Base-by-base conservation (phyloP, 495 filamentous ascomycete species). In the Talaromyces trachyspermus region DNA sequence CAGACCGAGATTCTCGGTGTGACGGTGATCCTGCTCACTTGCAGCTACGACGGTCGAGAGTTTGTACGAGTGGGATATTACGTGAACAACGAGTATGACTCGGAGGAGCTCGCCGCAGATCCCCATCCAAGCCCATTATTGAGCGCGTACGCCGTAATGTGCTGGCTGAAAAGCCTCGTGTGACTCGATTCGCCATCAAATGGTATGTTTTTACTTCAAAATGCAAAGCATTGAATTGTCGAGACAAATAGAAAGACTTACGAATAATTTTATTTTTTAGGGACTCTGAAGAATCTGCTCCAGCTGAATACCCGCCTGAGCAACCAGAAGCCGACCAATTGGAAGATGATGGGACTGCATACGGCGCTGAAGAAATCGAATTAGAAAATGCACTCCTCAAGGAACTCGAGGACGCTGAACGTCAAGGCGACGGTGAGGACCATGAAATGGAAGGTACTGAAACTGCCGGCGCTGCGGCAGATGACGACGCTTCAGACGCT, bases 21-120 rank as follows among this genome's bases (percentile, higher is more conserved):
- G 26, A 98, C 92, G 26, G 92, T 98, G 49, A 90, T 98, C 53
- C 83, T 98, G 32, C 81, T 98, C 50, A 92, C 88, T 42, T 96
- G 94, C 71, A 87, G 88, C 66, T 98, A 98, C 69, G 92, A 97
- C 57, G 82, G 85, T 46, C 78, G 92, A 56, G 92, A 98, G 64
- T 98, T 98, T 56, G 92, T 98, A 30, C 90, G 92, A 55, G 92
- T 98, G 18, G 92, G 92, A 32, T 98, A 98, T 76, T 98, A 98
- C 55, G 90, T 96, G 49, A 98, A 95, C 72, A 97, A 97, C 55
- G 94, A 97, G 62, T 98, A 98, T 63, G 86, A 91, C 54, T 85
- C 84, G 19, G 89, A 95, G 54, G 88, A 95, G 66, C 75, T 98
- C 38, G 79, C 76, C 49, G 79, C 81, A 19, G 88, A 95, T 47